Conservation (phyloP, 1,139 yeast genomes). For the Candida albicans region DNA sequence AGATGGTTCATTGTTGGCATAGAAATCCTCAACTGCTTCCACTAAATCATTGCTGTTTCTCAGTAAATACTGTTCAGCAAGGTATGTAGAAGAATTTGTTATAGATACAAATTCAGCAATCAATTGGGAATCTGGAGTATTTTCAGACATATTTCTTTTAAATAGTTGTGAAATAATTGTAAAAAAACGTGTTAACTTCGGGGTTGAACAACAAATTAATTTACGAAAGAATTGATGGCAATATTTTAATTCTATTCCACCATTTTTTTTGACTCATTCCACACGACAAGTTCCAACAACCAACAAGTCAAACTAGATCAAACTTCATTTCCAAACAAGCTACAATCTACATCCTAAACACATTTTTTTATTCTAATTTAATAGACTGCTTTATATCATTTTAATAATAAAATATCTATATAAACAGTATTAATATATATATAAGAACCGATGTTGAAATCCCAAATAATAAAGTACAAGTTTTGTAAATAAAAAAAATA, state of each 20-base stretch:
- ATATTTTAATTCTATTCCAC: background rate
- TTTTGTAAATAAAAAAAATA: too few relatives aligned
- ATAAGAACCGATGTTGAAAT: constrained; percentile 51
- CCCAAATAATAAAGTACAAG: constrained; percentile 32
- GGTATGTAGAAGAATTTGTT: constrained; percentile 36
- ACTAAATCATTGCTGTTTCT: constrained; percentile 40
- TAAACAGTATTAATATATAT: constrained; percentile 17
- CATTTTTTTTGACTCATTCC: background rate
- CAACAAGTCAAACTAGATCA: background rate
- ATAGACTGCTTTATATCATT: constrained; percentile 3
- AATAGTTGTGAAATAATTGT: background rate
- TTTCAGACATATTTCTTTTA: constrained; percentile 20
- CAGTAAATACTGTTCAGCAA: constrained; percentile 46
- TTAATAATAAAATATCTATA: constrained; percentile 2
- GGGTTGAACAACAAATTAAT: constrained; percentile 7
- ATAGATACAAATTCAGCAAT: constrained; percentile 54
- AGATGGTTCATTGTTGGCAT: constrained; percentile 21
- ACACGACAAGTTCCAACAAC: background rate
- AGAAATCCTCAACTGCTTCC: constrained; percentile 46
- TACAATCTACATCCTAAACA: background rate
- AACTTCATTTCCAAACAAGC: background rate
- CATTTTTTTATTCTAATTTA: background rate
- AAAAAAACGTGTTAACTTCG: background rate
- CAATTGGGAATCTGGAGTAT: constrained; percentile 17
- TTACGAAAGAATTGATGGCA: constrained; percentile 14